Conservation (phyloP, 108 stramenopile genomes). For the Thalassiosira profunda region DNA sequence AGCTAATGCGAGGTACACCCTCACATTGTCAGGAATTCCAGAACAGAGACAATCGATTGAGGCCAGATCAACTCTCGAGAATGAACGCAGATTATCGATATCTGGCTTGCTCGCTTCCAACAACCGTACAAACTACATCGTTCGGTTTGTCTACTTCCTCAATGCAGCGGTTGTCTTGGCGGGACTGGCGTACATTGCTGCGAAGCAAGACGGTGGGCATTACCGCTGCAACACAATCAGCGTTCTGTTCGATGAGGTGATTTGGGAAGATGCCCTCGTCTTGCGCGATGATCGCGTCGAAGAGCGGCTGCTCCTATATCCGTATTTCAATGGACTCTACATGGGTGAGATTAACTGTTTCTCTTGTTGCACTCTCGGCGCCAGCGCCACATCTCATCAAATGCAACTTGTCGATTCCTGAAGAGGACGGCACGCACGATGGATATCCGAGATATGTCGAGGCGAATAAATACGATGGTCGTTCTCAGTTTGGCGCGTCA, state of each 20-base stretch:
- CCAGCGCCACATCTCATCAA: too few species aligned
- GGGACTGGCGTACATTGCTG: conserved; percentile 14
- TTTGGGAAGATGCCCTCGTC: conserved; percentile 12
- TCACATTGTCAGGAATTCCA: not conserved
- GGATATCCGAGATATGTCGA: conserved; percentile 31
- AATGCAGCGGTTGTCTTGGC: conserved; percentile 15
- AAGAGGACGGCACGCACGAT: conserved; percentile 4
- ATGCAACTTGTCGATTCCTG: too few species aligned
- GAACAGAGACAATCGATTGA: not conserved
- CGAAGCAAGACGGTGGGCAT: conserved; percentile 14
- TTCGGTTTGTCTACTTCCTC: conserved; percentile 13
- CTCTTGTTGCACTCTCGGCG: too few species aligned
- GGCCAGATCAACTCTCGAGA: not conserved
- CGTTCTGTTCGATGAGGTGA: conserved; percentile 19
- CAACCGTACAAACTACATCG: conserved; percentile 7
- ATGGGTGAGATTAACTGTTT: too few species aligned
- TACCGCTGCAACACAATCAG: conserved; percentile 10
- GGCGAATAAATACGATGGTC: conserved; percentile 15
- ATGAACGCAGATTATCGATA: not conserved
- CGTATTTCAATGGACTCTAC: conserved; percentile 33
- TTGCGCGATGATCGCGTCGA: not conserved
- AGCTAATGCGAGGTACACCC: conserved; percentile 10
- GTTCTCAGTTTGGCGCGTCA: not conserved
- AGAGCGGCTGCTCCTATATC: conserved; percentile 7
- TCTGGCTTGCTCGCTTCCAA: conserved; percentile 9